Percentiles rank a stretch among this genome's conserved stretches.
Conservation (phyloP, 129 eudicot species). For the Daucus carota region DH1_v3.0 NC_030384.2:42082001-42082500, state of each 20-base stretch:
- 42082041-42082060: slow-evolving; percentile 51
- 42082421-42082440: neutral
- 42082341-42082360: slow-evolving; percentile 48
- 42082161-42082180: slow-evolving; percentile 64
- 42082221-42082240: slow-evolving; percentile 48
- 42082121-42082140: slow-evolving; percentile 40
- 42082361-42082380: slow-evolving; percentile 4
- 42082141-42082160: slow-evolving; percentile 45
- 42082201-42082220: slow-evolving; percentile 56
- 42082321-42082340: slow-evolving; percentile 49
- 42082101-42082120: slow-evolving; percentile 41
- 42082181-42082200: slow-evolving; percentile 50
- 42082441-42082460: neutral
- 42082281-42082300: slow-evolving; percentile 93
- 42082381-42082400: neutral
- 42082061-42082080: slow-evolving; percentile 54
- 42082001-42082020: slow-evolving; percentile 31
- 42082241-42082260: slow-evolving; percentile 91
- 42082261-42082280: slow-evolving; percentile 96
- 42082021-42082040: slow-evolving; percentile 70
- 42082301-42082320: slow-evolving; percentile 91
- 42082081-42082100: slow-evolving; percentile 62
- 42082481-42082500: neutral
- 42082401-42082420: neutral
- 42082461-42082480: neutral